Percentiles rank a stretch among this genome's conserved stretches.
Conservation (phyloP, 2,329 filamentous ascomycete genomes). For the Cyanodermella asteris region DNA sequence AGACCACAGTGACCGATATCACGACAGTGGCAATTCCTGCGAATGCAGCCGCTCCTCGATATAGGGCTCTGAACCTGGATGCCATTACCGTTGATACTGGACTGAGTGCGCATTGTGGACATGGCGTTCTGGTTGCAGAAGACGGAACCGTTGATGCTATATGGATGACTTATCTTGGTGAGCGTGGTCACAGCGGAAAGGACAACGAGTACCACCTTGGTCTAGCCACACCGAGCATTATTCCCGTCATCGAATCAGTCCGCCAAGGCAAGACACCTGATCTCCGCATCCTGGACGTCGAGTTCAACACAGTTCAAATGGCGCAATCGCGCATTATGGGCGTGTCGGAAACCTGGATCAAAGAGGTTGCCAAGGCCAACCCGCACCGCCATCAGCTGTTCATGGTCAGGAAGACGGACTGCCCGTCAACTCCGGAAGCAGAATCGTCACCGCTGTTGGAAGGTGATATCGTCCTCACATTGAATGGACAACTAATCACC, state of each 20-base stretch:
- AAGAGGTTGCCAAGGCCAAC: slow-evolving; percentile 71
- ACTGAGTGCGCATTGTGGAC: slow-evolving; percentile 76
- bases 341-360: slow-evolving; percentile 86
- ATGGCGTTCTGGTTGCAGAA: slow-evolving; percentile 72
- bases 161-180: slow-evolving; percentile 92
- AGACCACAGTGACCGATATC: slow-evolving; percentile 90
- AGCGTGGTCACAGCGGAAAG: slow-evolving; percentile 59
- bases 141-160: slow-evolving; percentile 86
- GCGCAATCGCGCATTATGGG: slow-evolving; percentile 93
- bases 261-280: slow-evolving; percentile 58
- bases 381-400: slow-evolving; percentile 88
- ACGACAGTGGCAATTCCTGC: slow-evolving; percentile 92
- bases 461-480: slow-evolving; percentile 74
- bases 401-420: slow-evolving; percentile 84
- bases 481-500: slow-evolving; percentile 85
- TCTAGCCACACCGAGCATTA: slow-evolving; percentile 64
- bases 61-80: slow-evolving; percentile 86
- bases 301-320: slow-evolving; percentile 92
- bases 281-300: slow-evolving; percentile 77
- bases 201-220: slow-evolving; percentile 96
- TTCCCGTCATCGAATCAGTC: slow-evolving; percentile 75
- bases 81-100: slow-evolving; percentile 93
- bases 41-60: slow-evolving; percentile 74
- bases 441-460: slow-evolving; percentile 51
- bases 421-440: slow-evolving; percentile 20